Conservation (phyloP, 352 stramenopile genomes). For the Albugo candida region DNA sequence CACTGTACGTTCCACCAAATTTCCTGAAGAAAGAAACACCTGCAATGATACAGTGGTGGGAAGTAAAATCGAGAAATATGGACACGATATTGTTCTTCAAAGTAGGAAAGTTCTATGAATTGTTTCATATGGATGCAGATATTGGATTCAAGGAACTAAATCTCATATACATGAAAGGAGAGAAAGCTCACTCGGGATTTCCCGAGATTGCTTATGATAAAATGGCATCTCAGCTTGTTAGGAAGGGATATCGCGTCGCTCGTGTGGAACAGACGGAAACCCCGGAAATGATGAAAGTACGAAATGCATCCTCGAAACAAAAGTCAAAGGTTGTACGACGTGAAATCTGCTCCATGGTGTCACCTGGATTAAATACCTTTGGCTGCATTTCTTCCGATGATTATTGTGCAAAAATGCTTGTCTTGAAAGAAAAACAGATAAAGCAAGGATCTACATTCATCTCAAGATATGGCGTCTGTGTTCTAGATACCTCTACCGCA, state of each 20-base stretch:
- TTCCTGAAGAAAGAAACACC: constrained; percentile 85
- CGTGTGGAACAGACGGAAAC: constrained; percentile 99
- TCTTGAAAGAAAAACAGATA: constrained; percentile 26
- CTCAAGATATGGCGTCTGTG: constrained; percentile 88
- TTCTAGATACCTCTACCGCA: constrained; percentile 87
- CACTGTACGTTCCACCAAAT: constrained; percentile 73
- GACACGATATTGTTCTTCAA: constrained; percentile 99
- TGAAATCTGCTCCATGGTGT: constrained; percentile 94
- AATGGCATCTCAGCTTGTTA: constrained; percentile 88
- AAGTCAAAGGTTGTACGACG: constrained; percentile 81
- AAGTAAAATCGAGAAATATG: constrained; percentile 93
- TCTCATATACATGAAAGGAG: constrained; percentile 98
- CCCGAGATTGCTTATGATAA: constrained; percentile 96
- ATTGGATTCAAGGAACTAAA: constrained; percentile 90
- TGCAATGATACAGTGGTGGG: constrained; percentile 97
- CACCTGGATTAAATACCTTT: constrained; percentile 83
- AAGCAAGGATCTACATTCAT: constrained; percentile 3
- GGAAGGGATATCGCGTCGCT: constrained; percentile 92
- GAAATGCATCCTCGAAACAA: constrained; percentile 60
- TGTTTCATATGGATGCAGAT: constrained; percentile 97
- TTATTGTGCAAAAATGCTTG: constrained; percentile 30
- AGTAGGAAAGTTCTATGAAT: constrained; percentile 94
- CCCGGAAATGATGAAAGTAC: constrained; percentile 89
- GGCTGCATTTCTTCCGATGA: constrained; percentile 39
- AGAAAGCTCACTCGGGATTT: constrained; percentile 95